phyloP scores from a whole-genome alignment of 2,329 filamentous ascomycete genomes.

The Cryphonectria carpinicola region DNA sequence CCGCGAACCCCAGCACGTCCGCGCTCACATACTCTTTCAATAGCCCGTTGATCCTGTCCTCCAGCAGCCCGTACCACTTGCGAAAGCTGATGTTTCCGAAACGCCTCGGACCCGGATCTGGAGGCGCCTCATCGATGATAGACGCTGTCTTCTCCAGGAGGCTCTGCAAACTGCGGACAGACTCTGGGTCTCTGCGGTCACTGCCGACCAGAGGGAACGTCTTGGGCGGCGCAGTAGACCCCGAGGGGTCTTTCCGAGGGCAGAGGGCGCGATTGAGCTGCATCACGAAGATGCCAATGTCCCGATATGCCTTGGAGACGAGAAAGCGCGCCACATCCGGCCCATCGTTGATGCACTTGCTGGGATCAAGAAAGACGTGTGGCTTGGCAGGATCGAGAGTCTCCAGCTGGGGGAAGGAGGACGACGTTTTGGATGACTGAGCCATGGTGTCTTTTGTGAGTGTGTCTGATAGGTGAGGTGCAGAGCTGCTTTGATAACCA shows the following conservation, averaged over 20 bases:
- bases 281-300: slow-evolving; percentile 84
- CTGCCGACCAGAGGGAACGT: slow-evolving; percentile 50
- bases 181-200: slow-evolving; percentile 50
- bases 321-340: slow-evolving; percentile 82
- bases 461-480: not conserved
- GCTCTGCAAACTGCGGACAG: slow-evolving; percentile 66
- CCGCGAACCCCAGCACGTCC: slow-evolving; percentile 36
- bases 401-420: slow-evolving; percentile 45
- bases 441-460: not conserved
- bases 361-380: slow-evolving; percentile 67
- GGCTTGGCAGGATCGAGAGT: slow-evolving; percentile 52
- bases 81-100: slow-evolving; percentile 94
- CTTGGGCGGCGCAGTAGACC: slow-evolving; percentile 43
- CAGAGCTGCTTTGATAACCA: not conserved
- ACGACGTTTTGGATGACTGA: not conserved
- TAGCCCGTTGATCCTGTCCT: slow-evolving; percentile 59
- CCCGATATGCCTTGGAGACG: slow-evolving; percentile 78
- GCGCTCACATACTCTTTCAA: slow-evolving; percentile 60
- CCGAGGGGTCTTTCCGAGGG: slow-evolving; percentile 57
- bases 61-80: slow-evolving; percentile 76
- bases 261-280: slow-evolving; percentile 90
- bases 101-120: slow-evolving; percentile 80
- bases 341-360: slow-evolving; percentile 83
- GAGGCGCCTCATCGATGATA: slow-evolving; percentile 78
- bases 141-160: slow-evolving; percentile 67